phyloP scores from a whole-genome alignment of 208 protist genomes.

The Wallacemonas sp. region DNA sequence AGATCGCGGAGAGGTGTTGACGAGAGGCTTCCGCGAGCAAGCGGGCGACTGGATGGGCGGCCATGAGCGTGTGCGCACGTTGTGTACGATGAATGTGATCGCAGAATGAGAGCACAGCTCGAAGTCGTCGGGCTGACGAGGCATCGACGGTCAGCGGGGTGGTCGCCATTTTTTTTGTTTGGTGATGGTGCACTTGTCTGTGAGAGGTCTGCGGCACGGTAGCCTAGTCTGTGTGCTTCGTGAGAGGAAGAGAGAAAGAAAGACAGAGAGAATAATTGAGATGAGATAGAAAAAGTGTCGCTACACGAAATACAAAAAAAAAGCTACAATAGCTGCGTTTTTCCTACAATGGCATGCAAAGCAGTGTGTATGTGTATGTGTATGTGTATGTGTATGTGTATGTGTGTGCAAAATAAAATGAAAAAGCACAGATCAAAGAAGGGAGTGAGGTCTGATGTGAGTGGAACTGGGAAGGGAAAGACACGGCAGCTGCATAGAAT shows the following conservation, averaged over 20 bases:
- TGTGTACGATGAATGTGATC: background rate
- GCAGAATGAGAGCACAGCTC: background rate
- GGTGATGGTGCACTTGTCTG: too few relatives aligned
- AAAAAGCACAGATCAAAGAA: too few relatives aligned
- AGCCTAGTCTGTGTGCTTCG: too few relatives aligned
- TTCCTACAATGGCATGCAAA: background rate
- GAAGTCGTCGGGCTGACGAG: background rate
- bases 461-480: too few relatives aligned
- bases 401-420: too few relatives aligned
- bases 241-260: background rate
- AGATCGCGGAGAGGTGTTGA: background rate
- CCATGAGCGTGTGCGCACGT: background rate
- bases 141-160: too few relatives aligned
- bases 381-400: background rate
- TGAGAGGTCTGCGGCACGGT: too few relatives aligned
- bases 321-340: too few relatives aligned
- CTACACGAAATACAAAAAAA: background rate
- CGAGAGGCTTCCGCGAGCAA: background rate
- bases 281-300: background rate
- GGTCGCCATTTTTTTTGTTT: too few relatives aligned
- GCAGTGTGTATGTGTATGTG: background rate
- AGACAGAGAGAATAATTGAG: constrained; percentile 4
- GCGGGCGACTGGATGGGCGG: background rate
- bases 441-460: too few relatives aligned
- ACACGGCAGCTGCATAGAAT: too few relatives aligned